phyloP scores from a whole-genome alignment of 1,139 yeast genomes.

The Scheffersomyces cryptocercus region DNA sequence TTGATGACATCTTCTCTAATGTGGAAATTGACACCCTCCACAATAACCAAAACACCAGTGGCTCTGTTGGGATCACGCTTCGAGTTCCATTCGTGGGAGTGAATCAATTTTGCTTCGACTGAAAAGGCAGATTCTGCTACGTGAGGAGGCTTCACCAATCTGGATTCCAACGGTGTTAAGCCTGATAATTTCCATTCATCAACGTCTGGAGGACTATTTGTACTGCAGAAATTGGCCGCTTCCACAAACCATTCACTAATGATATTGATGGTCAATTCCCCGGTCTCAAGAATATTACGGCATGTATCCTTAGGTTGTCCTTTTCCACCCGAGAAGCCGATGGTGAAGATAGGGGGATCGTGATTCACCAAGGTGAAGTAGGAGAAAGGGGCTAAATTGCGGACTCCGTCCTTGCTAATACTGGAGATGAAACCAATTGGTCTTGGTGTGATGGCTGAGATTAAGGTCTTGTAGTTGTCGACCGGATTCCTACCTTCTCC shows the following conservation, averaged over 20 bases:
- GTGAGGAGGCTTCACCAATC: slow-evolving; percentile 51
- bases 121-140: slow-evolving; percentile 66
- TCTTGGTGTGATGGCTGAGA: slow-evolving; percentile 55
- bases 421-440: slow-evolving; percentile 62
- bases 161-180: slow-evolving; percentile 48
- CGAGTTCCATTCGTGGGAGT: slow-evolving; percentile 48
- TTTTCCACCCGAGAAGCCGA: slow-evolving; percentile 47
- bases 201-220: slow-evolving; percentile 48
- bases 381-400: slow-evolving; percentile 61
- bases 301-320: slow-evolving; percentile 51
- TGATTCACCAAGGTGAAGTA: slow-evolving; percentile 49
- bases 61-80: slow-evolving; percentile 32
- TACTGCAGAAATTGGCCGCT: slow-evolving; percentile 57
- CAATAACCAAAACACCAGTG: slow-evolving; percentile 44
- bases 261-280: slow-evolving; percentile 58
- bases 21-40: slow-evolving; percentile 61
- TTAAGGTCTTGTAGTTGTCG: slow-evolving; percentile 52
- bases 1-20: slow-evolving; percentile 55
- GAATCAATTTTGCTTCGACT: slow-evolving; percentile 52
- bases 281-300: slow-evolving; percentile 49
- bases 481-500: slow-evolving; percentile 39
- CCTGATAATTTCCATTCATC: slow-evolving; percentile 62
- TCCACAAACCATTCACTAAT: slow-evolving; percentile 66
- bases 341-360: slow-evolving; percentile 61
- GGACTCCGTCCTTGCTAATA: slow-evolving; percentile 38